Percentiles rank a stretch among this genome's conserved stretches.
Conservation (phyloP, 164 flowering plant species). For the Stephania yunnanensis region DNA sequence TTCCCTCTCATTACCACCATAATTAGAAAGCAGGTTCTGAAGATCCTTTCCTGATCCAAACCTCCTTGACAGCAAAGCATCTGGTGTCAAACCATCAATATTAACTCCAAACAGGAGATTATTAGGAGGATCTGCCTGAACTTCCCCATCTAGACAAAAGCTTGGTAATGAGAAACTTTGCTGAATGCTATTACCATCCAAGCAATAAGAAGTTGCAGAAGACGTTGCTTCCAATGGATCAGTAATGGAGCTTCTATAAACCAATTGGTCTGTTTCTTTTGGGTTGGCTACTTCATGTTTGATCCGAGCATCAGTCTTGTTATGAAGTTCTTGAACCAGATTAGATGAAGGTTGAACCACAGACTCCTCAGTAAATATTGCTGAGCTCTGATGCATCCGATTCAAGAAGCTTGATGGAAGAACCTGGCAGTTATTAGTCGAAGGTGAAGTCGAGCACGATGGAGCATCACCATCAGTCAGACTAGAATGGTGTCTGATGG, state of each 20-base stretch:
- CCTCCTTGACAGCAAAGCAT: constrained; percentile 68
- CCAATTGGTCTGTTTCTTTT: constrained; percentile 49
- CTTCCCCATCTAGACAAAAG: constrained; percentile 63
- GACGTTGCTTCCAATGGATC: constrained; percentile 81
- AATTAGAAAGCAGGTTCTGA: constrained; percentile 71
- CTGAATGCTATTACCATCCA: constrained; percentile 63
- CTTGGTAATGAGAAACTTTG: constrained; percentile 51
- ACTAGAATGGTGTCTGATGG: constrained; percentile 41
- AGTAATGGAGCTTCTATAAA: constrained; percentile 38
- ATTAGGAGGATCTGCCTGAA: constrained; percentile 55
- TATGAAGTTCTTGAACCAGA: constrained; percentile 51
- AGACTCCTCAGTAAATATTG: constrained; percentile 30
- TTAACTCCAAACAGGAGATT: constrained; percentile 52
- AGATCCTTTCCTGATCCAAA: constrained; percentile 84
- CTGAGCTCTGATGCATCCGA: constrained; percentile 44
- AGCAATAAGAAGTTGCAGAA: constrained; percentile 75
- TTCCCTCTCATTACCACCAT: constrained; percentile 57
- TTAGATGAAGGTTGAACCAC: constrained; percentile 39
- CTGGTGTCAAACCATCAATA: constrained; percentile 69
- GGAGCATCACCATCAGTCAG: constrained; percentile 74
- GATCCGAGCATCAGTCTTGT: constrained; percentile 40
- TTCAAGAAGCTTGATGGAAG: constrained; percentile 45
- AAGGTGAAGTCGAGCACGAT: constrained; percentile 87
- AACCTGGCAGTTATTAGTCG: constrained; percentile 56
- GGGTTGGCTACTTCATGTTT: constrained; percentile 45